These are phyloP conservation scores for Phytophthora hibernalis DNA, from an alignment of 352 stramenopile genomes.

Conservation along the genomic window DNA sequence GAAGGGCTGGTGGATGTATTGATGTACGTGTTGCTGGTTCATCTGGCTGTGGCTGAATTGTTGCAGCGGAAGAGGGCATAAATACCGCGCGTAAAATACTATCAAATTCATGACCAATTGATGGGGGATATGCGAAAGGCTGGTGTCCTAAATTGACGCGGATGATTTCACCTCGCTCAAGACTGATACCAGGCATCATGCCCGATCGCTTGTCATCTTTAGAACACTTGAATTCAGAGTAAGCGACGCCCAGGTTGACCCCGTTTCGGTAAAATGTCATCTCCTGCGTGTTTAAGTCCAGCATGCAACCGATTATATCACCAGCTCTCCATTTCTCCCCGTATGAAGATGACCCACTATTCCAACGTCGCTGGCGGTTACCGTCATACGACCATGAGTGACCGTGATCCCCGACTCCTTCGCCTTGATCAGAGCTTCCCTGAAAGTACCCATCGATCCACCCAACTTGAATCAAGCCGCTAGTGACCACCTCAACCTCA, in stretches of 20 bases:
- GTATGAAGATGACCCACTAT: conserved; percentile 89
- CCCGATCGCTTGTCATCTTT: conserved; percentile 58
- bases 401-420: conserved; percentile 91
- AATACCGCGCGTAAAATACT: conserved; percentile 66
- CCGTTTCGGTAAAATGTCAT: conserved; percentile 93
- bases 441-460: conserved; percentile 94
- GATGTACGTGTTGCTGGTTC: not conserved
- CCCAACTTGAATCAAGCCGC: conserved; percentile 92
- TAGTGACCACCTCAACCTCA: conserved; percentile 91
- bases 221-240: conserved; percentile 69
- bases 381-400: conserved; percentile 95
- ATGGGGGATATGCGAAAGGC: conserved; percentile 78
- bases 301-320: conserved; percentile 91
- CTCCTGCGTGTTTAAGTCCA: conserved; percentile 82
- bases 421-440: conserved; percentile 91
- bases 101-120: conserved; percentile 68
- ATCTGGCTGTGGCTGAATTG: conserved; percentile 38
- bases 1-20: conserved; percentile 40
- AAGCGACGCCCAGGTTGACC: conserved; percentile 82
- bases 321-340: conserved; percentile 92
- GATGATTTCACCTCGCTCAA: conserved; percentile 89
- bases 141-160: conserved; percentile 86
- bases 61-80: conserved; percentile 47
- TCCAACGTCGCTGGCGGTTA: conserved; percentile 92
- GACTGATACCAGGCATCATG: conserved; percentile 88